Percentiles rank a stretch among this genome's conserved stretches.
Evolutionary conservation across 495 filamentous ascomycete genomes (phyloP).

Genomic region (Aspergillus indologenus): DNA sequence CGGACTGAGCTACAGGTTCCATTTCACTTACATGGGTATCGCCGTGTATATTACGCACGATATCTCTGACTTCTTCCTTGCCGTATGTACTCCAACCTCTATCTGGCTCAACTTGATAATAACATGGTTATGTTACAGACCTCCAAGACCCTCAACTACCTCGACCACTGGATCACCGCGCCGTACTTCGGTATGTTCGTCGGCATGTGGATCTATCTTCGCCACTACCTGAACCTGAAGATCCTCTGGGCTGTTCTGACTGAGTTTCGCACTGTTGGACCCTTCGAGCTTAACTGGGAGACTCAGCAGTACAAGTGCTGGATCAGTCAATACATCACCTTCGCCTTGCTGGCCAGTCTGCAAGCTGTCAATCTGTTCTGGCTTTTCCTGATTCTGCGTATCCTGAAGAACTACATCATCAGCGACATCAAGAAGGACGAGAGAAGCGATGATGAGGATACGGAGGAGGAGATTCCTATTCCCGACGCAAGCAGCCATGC

Average conservation of each 20-base stretch:
- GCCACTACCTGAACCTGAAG: conserved; percentile 85
- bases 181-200: conserved; percentile 88
- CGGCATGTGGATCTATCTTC: conserved; percentile 82
- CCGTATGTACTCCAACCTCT: conserved; percentile 56
- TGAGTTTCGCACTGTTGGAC: conserved; percentile 84
- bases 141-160: conserved; percentile 91
- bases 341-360: conserved; percentile 64
- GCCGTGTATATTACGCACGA: conserved; percentile 97
- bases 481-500: conserved; percentile 25
- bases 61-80: conserved; percentile 94
- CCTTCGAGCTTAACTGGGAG: conserved; percentile 84
- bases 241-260: conserved; percentile 84
- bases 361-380: conserved; percentile 86
- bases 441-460: conserved; percentile 60
- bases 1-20: conserved; percentile 87
- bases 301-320: conserved; percentile 79
- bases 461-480: conserved; percentile 40
- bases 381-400: conserved; percentile 77
- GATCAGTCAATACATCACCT: conserved; percentile 71
- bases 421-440: conserved; percentile 50
- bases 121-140: conserved; percentile 50
- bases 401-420: conserved; percentile 59
- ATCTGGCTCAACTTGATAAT: not conserved
- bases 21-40: conserved; percentile 97
- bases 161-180: conserved; percentile 69